phyloP scores from a whole-genome alignment of 139 green algal species.

The Chlamydomonas urium region DNA sequence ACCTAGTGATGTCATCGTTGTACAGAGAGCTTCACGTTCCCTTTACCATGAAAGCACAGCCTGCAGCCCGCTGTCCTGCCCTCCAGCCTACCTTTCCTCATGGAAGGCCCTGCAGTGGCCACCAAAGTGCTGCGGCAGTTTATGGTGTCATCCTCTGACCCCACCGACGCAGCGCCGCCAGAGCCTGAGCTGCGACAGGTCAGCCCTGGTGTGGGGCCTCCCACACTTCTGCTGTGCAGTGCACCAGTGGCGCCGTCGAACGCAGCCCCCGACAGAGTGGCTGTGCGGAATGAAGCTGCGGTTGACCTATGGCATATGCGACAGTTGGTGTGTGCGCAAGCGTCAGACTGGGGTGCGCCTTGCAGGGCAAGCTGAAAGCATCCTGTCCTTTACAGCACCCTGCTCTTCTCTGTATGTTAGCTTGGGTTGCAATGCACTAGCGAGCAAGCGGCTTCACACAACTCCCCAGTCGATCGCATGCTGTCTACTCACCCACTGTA shows the following conservation, averaged over 20 bases:
- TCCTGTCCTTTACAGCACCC: too few species aligned
- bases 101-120: too few species aligned
- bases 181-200: neutral
- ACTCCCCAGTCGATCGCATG: too few species aligned
- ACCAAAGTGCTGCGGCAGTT: constrained; percentile 3
- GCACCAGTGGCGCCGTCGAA: neutral
- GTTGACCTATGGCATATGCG: too few species aligned
- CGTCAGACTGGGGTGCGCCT: neutral
- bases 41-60: neutral
- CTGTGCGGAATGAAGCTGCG: too few species aligned
- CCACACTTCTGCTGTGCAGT: neutral
- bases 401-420: too few species aligned
- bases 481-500: too few species aligned
- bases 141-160: constrained; percentile 29
- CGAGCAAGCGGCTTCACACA: too few species aligned
- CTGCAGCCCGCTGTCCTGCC: neutral
- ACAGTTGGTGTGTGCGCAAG: neutral
- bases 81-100: neutral
- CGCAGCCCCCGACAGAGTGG: neutral
- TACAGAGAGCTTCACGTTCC: neutral
- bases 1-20: neutral
- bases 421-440: too few species aligned
- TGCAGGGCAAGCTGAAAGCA: too few species aligned
- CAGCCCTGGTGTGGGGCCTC: neutral
- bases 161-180: neutral